Evolutionary conservation across 352 stramenopile species (phyloP).

Genomic region (Achlya hypogyna): DNA sequence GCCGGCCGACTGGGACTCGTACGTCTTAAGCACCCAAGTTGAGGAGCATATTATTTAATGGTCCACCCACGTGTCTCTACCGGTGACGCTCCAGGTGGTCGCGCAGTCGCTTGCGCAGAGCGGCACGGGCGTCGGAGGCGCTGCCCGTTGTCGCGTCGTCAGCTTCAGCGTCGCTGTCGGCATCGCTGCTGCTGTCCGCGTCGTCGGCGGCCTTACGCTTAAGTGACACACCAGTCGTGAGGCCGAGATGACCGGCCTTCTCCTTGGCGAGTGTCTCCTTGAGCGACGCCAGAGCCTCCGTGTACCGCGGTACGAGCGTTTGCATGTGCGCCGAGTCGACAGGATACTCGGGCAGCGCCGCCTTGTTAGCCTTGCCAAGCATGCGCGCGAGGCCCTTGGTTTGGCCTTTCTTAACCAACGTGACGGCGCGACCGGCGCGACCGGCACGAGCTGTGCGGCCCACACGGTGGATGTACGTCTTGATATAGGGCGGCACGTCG

Average conservation of each 20-base stretch:
- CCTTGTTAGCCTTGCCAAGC: conserved; percentile 76
- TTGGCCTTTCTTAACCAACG: conserved; percentile 75
- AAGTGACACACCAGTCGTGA: conserved; percentile 16
- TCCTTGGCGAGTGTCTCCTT: conserved; percentile 74
- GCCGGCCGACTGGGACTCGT: neutral
- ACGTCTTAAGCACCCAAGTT: neutral
- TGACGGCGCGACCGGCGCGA: conserved; percentile 61
- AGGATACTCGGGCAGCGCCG: conserved; percentile 55
- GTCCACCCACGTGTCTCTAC: neutral
- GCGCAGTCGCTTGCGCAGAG: neutral
- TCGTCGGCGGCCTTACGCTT: neutral
- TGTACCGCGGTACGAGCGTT: conserved; percentile 67
- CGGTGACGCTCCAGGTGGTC: neutral
- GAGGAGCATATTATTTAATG: neutral
- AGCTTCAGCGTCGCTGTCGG: neutral
- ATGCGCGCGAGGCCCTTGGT: conserved; percentile 72
- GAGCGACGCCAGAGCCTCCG: conserved; percentile 50
- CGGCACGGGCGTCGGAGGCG: neutral
- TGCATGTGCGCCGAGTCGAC: conserved; percentile 70
- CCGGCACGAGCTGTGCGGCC: conserved; percentile 74
- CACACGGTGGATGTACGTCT: conserved; percentile 88
- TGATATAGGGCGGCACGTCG: conserved; percentile 85
- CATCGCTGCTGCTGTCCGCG: neutral
- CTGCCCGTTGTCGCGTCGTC: conserved; percentile 7
- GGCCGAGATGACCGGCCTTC: conserved; percentile 32